These are phyloP conservation scores for Podaxis sp. DNA, from an alignment of 768 basidiomycete genomes.

Conservation along the genomic window DNA sequence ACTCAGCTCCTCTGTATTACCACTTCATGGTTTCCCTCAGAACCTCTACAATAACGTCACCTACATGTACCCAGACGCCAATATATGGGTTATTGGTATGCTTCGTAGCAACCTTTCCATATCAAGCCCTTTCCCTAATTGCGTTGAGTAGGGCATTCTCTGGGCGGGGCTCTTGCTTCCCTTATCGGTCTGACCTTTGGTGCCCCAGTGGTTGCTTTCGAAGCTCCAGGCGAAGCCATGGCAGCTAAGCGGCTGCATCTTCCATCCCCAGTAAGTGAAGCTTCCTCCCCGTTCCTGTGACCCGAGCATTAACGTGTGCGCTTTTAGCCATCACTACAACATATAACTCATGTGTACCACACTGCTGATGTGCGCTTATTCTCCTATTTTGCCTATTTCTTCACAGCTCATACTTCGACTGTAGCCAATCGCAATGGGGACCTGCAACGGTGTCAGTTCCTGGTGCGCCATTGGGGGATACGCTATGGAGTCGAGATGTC, in stretches of 20 bases:
- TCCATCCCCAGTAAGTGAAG: slow-evolving; percentile 67
- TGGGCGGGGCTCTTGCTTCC: slow-evolving; percentile 84
- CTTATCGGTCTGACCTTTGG: slow-evolving; percentile 90
- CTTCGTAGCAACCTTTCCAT: background rate
- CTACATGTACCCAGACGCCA: slow-evolving; percentile 84
- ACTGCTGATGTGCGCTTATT: slow-evolving; percentile 66
- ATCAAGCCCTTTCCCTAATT: background rate
- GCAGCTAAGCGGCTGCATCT: slow-evolving; percentile 82
- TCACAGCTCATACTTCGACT: background rate
- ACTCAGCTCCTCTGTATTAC: background rate
- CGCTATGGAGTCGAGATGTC: slow-evolving; percentile 87
- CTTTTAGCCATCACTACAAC: slow-evolving; percentile 61
- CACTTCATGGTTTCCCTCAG: slow-evolving; percentile 34
- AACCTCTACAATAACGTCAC: slow-evolving; percentile 92
- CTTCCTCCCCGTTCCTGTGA: background rate
- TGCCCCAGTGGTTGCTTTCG: slow-evolving; percentile 88
- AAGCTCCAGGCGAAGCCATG: slow-evolving; percentile 73
- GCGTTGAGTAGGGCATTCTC: slow-evolving; percentile 52
- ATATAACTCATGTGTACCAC: slow-evolving; percentile 87
- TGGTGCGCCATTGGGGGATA: slow-evolving; percentile 62
- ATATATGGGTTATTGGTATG: slow-evolving; percentile 73
- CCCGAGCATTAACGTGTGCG: background rate
- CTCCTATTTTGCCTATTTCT: background rate
- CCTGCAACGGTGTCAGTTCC: slow-evolving; percentile 69
- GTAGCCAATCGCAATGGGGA: slow-evolving; percentile 84